Percentiles rank a stretch among this genome's conserved stretches.
phyloP scores from a whole-genome alignment of 352 stramenopile genomes.

The Phytophthora litchii region DNA sequence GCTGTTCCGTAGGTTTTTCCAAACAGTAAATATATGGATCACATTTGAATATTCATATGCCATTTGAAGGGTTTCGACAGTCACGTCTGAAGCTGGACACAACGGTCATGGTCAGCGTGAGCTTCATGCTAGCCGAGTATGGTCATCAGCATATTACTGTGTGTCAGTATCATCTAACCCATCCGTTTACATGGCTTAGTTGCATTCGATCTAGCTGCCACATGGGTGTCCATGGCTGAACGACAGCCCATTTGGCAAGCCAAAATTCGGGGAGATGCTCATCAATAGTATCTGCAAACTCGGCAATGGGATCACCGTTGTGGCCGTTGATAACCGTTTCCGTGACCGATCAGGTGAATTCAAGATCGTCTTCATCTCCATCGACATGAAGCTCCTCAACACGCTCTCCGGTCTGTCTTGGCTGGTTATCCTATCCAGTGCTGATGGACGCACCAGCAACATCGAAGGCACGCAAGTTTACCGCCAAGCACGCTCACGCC shows the following conservation, averaged over 20 bases:
- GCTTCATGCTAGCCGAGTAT: background rate
- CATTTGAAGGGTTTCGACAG: background rate
- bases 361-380: background rate
- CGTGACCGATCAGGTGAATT: no score
- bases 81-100: background rate
- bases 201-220: background rate
- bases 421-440: slow-evolving; percentile 3
- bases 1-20: slow-evolving; percentile 1
- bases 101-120: slow-evolving; percentile 1
- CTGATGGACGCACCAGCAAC: slow-evolving; percentile 31
- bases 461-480: slow-evolving; percentile 25
- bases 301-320: no score
- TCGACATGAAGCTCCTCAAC: slow-evolving; percentile 3
- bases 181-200: background rate
- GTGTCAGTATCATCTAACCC: slow-evolving; percentile 1
- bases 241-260: background rate
- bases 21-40: background rate
- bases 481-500: slow-evolving; percentile 27
- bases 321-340: no score
- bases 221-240: background rate
- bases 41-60: background rate
- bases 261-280: background rate
- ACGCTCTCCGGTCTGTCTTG: slow-evolving; percentile 5
- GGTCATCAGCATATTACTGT: background rate
- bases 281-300: no score